Conservation (phyloP, 352 stramenopile genomes). For the Thalassiosira oceanica region DNA sequence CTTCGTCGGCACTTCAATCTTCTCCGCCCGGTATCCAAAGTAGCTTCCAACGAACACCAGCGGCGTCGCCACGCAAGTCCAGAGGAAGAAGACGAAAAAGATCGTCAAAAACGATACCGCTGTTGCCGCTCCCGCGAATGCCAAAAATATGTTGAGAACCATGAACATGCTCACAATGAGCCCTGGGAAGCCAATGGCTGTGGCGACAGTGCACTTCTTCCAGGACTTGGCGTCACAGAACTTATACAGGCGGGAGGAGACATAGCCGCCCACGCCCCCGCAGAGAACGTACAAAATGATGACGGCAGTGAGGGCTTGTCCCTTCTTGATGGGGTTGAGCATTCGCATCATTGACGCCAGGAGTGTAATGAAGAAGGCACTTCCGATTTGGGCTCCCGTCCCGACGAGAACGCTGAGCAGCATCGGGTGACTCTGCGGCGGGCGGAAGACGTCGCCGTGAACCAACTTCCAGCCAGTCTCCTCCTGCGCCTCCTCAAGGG, state of each 20-base stretch:
- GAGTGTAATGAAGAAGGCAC: constrained; percentile 93
- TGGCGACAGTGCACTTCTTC: constrained; percentile 95
- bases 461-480: constrained; percentile 81
- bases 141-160: constrained; percentile 93
- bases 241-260: constrained; percentile 96
- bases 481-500: constrained; percentile 70
- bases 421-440: constrained; percentile 90
- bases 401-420: constrained; percentile 94
- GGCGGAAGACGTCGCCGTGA: constrained; percentile 92
- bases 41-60: constrained; percentile 97
- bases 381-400: constrained; percentile 94
- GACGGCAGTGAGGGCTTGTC: constrained; percentile 92
- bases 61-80: constrained; percentile 96
- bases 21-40: constrained; percentile 87
- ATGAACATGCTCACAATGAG: constrained; percentile 93
- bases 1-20: constrained; percentile 80
- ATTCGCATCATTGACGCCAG: constrained; percentile 92
- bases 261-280: constrained; percentile 94
- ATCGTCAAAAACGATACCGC: constrained; percentile 95
- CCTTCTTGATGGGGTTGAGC: constrained; percentile 95
- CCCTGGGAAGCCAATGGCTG: constrained; percentile 91
- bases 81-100: constrained; percentile 94
- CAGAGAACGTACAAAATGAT: constrained; percentile 98
- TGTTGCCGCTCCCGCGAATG: constrained; percentile 75
- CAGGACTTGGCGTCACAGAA: constrained; percentile 95